Base-by-base conservation (phyloP, 2,329 filamentous ascomycete species). In the Monosporascus sp. region DNA sequence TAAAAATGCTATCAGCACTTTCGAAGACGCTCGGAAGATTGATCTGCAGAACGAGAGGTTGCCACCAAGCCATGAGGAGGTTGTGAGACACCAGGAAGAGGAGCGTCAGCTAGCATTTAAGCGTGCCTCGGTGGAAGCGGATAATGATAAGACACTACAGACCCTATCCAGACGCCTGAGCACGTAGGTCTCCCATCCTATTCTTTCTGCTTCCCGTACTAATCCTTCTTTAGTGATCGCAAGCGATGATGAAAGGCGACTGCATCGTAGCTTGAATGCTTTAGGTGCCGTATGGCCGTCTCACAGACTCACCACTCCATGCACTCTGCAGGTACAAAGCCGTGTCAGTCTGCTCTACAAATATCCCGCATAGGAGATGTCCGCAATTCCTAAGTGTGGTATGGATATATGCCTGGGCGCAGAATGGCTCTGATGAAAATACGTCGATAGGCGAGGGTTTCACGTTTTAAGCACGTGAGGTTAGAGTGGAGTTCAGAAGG, bases 1-100 rank as follows among this genome's bases (percentile, higher is more conserved):
- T 77, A 99, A 97, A 79, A 92, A 97, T 66, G 94, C 94, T 37
- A 99, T 99, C 64, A 93, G 84, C 72, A 95, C 84, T 63, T 99
- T 99, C 62, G 94, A 99, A 70, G 94, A 99, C 70, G 94, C 94
- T 17, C 82, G 91, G 58, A 97, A 97, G 78, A 92, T 99, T 48
- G 94, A 99, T 75, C 67, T 97, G 58, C 92, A 97, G 75, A 99
- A 99, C 70, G 94, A 99, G 75, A 83, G 90, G 58, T 78, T 99
- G 59, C 94, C 94, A 48, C 94, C 94, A 0, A 94, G 84, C 58
- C 89, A 94, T 57, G 93, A 97, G 48, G 94, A 99, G 72, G 92
- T 97, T 20, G 81, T 85, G 58, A 86, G 86, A 72, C 89, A 88
- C 69, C 89, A 86, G 57, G 88, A 91, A 66, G 87, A 90, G 65